These are phyloP conservation scores for Beauveria australis DNA, from an alignment of 2,329 filamentous ascomycete genomes.

Conservation along the genomic window DNA sequence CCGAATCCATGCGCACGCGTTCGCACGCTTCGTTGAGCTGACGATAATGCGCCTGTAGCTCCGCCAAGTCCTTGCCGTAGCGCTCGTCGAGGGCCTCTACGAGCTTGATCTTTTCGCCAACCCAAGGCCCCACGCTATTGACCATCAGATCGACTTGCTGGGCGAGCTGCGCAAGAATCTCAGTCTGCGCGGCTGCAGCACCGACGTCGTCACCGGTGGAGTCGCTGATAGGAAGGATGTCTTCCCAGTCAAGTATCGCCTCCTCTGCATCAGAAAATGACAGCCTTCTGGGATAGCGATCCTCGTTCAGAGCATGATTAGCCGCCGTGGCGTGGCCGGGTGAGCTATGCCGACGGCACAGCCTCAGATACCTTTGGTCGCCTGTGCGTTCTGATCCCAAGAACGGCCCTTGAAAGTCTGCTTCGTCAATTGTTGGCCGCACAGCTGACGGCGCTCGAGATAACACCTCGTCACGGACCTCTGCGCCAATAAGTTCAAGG, in stretches of 20 bases:
- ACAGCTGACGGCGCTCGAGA: conserved; percentile 44
- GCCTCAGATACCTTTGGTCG: conserved; percentile 35
- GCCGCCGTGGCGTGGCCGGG: conserved; percentile 25
- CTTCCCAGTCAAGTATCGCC: conserved; percentile 60
- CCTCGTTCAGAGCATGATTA: conserved; percentile 39
- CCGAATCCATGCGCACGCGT: conserved; percentile 55
- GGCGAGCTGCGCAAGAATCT: conserved; percentile 50
- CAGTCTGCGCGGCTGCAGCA: conserved; percentile 30
- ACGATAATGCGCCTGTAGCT: conserved; percentile 59
- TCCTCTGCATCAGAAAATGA: conserved; percentile 72
- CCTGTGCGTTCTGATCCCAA: conserved; percentile 39
- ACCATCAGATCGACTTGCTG: conserved; percentile 43
- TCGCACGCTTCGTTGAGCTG: conserved; percentile 64
- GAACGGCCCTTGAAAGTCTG: conserved; percentile 48
- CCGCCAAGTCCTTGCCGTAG: conserved; percentile 55
- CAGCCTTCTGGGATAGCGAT: conserved; percentile 61
- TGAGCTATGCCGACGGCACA: conserved; percentile 57
- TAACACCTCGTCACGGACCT: conserved; percentile 34
- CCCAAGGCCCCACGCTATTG: conserved; percentile 51
- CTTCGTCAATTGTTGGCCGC: conserved; percentile 51
- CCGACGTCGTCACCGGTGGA: conserved; percentile 16
- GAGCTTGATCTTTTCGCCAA: conserved; percentile 44
- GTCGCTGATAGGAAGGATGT: conserved; percentile 37
- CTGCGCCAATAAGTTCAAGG: conserved; percentile 26
- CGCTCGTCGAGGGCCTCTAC: conserved; percentile 54